Evolutionary conservation across 768 basidiomycete species (phyloP).

Genomic region (Podaxis carcinomalis): DNA sequence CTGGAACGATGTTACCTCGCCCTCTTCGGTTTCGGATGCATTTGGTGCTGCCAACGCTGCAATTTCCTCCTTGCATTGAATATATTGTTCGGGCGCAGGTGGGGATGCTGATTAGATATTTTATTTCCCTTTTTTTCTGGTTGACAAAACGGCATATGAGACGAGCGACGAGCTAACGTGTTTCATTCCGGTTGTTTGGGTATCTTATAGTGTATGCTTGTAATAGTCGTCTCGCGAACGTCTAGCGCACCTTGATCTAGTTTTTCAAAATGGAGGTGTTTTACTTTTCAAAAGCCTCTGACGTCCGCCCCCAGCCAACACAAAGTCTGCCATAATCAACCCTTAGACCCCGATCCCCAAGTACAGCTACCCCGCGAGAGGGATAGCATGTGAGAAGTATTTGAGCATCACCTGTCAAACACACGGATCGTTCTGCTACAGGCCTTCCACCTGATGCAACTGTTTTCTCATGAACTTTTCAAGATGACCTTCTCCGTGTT

Average conservation of each 20-base stretch:
- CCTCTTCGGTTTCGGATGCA: slow-evolving; percentile 5
- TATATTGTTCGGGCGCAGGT: not conserved
- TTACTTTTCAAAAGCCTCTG: not conserved
- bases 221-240: slow-evolving; percentile 5
- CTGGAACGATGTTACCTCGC: slow-evolving; percentile 30
- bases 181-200: slow-evolving; percentile 2
- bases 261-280: slow-evolving; percentile 1
- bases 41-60: slow-evolving; percentile 5
- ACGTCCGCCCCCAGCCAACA: not conserved
- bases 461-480: too few relatives aligned
- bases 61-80: slow-evolving; percentile 1
- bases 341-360: too few relatives aligned
- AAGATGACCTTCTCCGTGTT: too few relatives aligned
- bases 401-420: too few relatives aligned
- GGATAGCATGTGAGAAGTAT: too few relatives aligned
- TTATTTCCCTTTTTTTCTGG: not conserved
- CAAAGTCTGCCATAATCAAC: too few relatives aligned
- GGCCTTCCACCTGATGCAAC: too few relatives aligned
- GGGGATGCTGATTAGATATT: not conserved
- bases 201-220: not conserved
- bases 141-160: not conserved
- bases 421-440: too few relatives aligned
- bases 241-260: slow-evolving; percentile 2
- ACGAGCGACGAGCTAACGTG: not conserved
- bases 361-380: too few relatives aligned